phyloP scores from a whole-genome alignment of 768 basidiomycete species.

The Kwoniella mangroviensis region DNA sequence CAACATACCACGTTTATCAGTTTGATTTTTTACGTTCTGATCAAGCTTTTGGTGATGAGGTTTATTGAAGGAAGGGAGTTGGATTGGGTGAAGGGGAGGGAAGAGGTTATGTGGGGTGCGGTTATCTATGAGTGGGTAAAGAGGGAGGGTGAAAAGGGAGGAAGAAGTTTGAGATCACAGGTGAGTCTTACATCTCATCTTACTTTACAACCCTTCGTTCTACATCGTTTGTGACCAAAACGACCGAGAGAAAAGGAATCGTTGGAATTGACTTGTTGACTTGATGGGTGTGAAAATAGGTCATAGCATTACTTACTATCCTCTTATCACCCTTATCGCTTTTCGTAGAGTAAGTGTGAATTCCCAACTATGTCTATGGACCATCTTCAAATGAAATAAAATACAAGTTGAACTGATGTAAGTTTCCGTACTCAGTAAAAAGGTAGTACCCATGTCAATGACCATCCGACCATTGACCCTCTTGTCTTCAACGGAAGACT shows the following conservation, averaged over 20 bases:
- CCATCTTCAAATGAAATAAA: too few relatives aligned
- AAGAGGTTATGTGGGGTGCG: slow-evolving; percentile 74
- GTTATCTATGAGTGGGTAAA: slow-evolving; percentile 71
- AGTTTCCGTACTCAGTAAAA: neutral
- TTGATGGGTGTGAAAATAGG: slow-evolving; percentile 54
- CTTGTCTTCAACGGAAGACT: slow-evolving; percentile 72
- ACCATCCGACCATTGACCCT: slow-evolving; percentile 62
- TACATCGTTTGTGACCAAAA: too few relatives aligned
- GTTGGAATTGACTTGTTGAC: neutral
- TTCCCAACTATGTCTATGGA: slow-evolving; percentile 65
- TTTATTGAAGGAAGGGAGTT: slow-evolving; percentile 60
- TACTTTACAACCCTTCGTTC: too few relatives aligned
- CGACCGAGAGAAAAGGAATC: too few relatives aligned
- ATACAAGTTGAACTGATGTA: too few relatives aligned
- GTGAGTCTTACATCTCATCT: slow-evolving; percentile 60
- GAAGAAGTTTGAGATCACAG: slow-evolving; percentile 76
- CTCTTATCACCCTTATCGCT: slow-evolving; percentile 62
- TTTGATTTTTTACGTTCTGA: neutral
- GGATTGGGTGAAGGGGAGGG: slow-evolving; percentile 73
- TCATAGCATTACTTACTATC: slow-evolving; percentile 70
- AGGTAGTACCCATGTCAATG: slow-evolving; percentile 71
- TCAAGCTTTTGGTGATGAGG: slow-evolving; percentile 58
- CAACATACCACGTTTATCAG: neutral
- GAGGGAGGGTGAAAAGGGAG: slow-evolving; percentile 65
- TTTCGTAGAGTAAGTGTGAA: slow-evolving; percentile 34